These are phyloP conservation scores for Cercospora sojina DNA, from an alignment of 2,329 filamentous ascomycete genomes.

Conservation along the genomic window DNA sequence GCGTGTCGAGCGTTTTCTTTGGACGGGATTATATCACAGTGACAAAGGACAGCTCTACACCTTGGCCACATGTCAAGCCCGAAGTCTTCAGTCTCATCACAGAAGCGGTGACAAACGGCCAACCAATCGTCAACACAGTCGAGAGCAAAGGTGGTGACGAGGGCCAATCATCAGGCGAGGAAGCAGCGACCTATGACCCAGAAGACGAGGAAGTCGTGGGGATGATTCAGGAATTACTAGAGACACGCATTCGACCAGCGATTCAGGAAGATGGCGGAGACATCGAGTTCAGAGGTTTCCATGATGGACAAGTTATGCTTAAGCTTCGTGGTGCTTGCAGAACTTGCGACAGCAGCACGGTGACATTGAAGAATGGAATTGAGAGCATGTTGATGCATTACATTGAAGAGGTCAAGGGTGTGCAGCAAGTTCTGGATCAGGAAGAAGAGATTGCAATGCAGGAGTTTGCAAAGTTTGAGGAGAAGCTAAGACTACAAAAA, in stretches of 20 bases:
- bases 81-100: conserved; percentile 95
- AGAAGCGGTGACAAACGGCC: conserved; percentile 81
- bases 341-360: conserved; percentile 94
- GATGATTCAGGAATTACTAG: conserved; percentile 97
- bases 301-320: conserved; percentile 66
- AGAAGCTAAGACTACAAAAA: conserved; percentile 67
- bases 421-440: conserved; percentile 84
- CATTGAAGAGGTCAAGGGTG: conserved; percentile 93
- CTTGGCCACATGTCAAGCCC: conserved; percentile 93
- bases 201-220: conserved; percentile 91
- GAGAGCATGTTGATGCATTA: conserved; percentile 90
- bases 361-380: conserved; percentile 95
- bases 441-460: conserved; percentile 84
- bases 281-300: conserved; percentile 91
- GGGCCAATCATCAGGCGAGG: conserved; percentile 54
- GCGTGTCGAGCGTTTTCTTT: conserved; percentile 93
- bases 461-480: conserved; percentile 94
- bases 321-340: conserved; percentile 91
- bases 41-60: conserved; percentile 80
- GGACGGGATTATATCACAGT: conserved; percentile 95
- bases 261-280: conserved; percentile 98
- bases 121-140: conserved; percentile 72
- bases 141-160: conserved; percentile 58
- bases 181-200: conserved; percentile 79
- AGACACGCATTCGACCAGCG: conserved; percentile 89